Conservation (phyloP, 2,329 filamentous ascomycete species). For the Colletotrichum tropicicola region DNA sequence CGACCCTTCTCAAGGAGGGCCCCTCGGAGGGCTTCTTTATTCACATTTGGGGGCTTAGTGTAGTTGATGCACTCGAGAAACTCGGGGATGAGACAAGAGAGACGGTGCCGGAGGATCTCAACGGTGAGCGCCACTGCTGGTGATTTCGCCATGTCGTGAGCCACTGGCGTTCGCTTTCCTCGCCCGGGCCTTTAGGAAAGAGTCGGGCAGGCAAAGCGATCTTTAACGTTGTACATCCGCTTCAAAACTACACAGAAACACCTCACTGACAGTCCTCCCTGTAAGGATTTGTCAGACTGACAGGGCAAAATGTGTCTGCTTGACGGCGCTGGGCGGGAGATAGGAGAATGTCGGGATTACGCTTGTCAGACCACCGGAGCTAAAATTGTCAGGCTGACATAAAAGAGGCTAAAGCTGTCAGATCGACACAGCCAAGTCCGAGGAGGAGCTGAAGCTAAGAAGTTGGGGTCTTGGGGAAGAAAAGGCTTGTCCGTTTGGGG, state of each 20-base stretch:
- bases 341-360: neutral
- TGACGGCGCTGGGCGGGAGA: neutral
- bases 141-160: neutral
- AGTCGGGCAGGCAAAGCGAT: neutral
- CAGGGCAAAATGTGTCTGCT: neutral
- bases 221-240: neutral
- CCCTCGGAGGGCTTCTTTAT: neutral
- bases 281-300: neutral
- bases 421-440: neutral
- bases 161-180: neutral
- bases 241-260: neutral
- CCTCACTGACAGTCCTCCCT: too few species aligned
- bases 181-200: neutral
- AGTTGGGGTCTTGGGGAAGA: neutral
- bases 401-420: neutral
- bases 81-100: slow-evolving; percentile 3
- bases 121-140: neutral
- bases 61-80: slow-evolving; percentile 13
- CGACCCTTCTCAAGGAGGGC: neutral
- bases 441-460: neutral
- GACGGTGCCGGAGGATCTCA: neutral
- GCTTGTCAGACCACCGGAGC: neutral
- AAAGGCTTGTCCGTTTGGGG: neutral
- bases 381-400: neutral
- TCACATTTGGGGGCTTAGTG: neutral